These are phyloP conservation scores for Pythium aristosporum DNA, from an alignment of 352 stramenopile genomes.

Conservation along the genomic window DNA sequence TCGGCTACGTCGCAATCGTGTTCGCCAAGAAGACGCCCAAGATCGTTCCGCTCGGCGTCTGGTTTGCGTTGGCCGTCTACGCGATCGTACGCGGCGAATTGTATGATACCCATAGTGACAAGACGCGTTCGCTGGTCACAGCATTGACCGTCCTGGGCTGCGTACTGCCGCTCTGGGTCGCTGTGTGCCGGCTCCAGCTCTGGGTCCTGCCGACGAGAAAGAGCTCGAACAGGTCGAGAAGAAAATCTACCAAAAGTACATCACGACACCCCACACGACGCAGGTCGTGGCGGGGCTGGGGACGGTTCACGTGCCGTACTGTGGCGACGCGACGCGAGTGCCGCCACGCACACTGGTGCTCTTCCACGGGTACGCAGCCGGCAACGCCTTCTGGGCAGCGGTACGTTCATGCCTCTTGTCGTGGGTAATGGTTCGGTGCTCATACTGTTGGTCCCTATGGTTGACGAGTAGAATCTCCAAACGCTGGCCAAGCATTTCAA, in stretches of 20 bases:
- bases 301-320: conserved; percentile 77
- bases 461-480: conserved; percentile 59
- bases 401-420: conserved; percentile 20
- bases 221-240: conserved; percentile 54
- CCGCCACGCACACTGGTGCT: conserved; percentile 63
- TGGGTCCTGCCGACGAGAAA: conserved; percentile 58
- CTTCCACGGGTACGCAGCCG: conserved; percentile 75
- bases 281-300: conserved; percentile 62
- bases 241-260: conserved; percentile 69
- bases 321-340: conserved; percentile 50
- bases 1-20: conserved; percentile 31
- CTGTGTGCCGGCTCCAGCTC: conserved; percentile 43
- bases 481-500: conserved; percentile 75
- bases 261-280: conserved; percentile 54
- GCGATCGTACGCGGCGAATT: conserved; percentile 42
- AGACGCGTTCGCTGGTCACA: conserved; percentile 31
- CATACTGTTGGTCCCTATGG: too few species aligned
- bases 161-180: conserved; percentile 50
- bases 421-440: not conserved
- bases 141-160: conserved; percentile 42
- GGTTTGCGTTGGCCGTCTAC: conserved; percentile 32
- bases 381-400: conserved; percentile 75
- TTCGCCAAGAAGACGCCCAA: conserved; percentile 31
- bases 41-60: conserved; percentile 12
- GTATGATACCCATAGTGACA: conserved; percentile 33